Conservation (phyloP, 1,284 basidiomycete species). For the Apiotrichum sp. region DNA sequence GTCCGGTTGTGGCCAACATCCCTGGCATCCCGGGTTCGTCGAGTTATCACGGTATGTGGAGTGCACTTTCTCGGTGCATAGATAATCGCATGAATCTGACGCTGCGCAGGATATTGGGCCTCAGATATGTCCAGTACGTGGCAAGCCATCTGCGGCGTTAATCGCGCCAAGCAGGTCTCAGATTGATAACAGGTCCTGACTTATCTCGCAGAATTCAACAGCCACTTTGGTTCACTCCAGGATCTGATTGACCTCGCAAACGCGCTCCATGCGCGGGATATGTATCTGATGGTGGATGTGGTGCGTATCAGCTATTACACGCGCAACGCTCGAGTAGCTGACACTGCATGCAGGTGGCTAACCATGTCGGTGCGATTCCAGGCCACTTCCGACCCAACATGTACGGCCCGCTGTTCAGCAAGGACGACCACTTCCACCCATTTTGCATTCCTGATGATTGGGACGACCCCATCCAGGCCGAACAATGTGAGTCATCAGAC, state of each 20-base stretch:
- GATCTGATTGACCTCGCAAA: conserved; percentile 47
- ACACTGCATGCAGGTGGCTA: conserved; percentile 21
- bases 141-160: background rate
- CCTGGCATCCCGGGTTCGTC: conserved; percentile 30
- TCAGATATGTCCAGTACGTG: conserved; percentile 34
- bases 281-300: conserved; percentile 53
- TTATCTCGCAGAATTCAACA: conserved; percentile 39
- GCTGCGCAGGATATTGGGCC: conserved; percentile 43
- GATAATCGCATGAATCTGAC: too few relatives aligned
- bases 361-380: conserved; percentile 48
- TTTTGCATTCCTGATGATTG: conserved; percentile 48
- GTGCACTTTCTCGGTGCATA: too few relatives aligned
- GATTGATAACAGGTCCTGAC: too few relatives aligned
- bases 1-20: conserved; percentile 42
- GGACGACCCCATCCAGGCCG: conserved; percentile 47
- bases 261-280: conserved; percentile 48
- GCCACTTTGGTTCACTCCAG: conserved; percentile 46
- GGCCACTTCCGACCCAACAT: conserved; percentile 25
- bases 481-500: conserved; percentile 41
- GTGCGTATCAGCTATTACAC: conserved; percentile 43
- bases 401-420: conserved; percentile 9
- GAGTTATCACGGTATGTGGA: conserved; percentile 45
- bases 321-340: background rate
- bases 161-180: too few relatives aligned
- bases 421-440: conserved; percentile 40